phyloP scores from a whole-genome alignment of 1,284 basidiomycete species.

The Prillingera fragicola region DNA sequence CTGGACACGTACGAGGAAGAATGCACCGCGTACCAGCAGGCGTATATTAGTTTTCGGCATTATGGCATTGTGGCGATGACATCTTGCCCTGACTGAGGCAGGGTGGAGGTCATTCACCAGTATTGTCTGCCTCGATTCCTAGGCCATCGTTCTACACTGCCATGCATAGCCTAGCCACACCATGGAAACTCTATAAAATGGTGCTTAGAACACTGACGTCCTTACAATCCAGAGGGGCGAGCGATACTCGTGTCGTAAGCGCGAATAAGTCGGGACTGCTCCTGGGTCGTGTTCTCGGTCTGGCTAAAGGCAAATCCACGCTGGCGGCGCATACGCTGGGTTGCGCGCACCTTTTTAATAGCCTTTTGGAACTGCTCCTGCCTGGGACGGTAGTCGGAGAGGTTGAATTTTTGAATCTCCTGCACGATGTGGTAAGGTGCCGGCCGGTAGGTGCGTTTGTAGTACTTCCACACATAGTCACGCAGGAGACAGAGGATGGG shows the following conservation, averaged over 20 bases:
- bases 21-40: too few relatives aligned
- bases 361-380: conserved; percentile 99
- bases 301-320: conserved; percentile 95
- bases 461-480: conserved; percentile 97
- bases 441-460: conserved; percentile 83
- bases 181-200: background rate
- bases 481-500: conserved; percentile 82
- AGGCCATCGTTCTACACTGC: conserved; percentile 3
- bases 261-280: conserved; percentile 77
- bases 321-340: conserved; percentile 87
- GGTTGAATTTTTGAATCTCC: conserved; percentile 93
- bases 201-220: background rate
- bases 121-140: too few relatives aligned
- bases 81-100: too few relatives aligned
- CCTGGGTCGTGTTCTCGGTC: conserved; percentile 77
- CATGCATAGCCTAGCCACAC: background rate
- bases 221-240: conserved; percentile 43
- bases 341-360: conserved; percentile 94
- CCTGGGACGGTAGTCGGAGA: conserved; percentile 91
- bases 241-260: conserved; percentile 74
- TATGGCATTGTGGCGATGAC: too few relatives aligned
- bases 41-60: too few relatives aligned
- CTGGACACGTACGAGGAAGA: background rate
- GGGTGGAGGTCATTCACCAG: too few relatives aligned
- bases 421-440: conserved; percentile 94